Evolutionary conservation across 768 basidiomycete genomes (phyloP).

Genomic region (Mycena galericulata): DNA sequence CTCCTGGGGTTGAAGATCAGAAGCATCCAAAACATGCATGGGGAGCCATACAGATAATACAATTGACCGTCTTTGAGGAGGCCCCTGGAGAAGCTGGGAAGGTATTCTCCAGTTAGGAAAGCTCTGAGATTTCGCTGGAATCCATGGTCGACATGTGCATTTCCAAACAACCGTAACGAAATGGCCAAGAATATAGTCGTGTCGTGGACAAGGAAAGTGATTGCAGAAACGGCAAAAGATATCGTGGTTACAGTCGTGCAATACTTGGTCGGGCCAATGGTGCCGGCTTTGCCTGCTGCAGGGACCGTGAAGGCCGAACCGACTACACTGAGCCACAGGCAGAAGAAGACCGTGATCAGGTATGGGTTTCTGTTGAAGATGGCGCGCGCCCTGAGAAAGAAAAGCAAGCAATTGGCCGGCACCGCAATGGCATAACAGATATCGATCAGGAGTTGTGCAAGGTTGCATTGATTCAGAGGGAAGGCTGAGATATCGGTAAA

Average conservation of each 20-base stretch:
- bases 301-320: conserved; percentile 42
- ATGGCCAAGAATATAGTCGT: conserved; percentile 49
- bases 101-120: conserved; percentile 38
- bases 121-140: conserved; percentile 28
- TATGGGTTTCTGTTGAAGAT: conserved; percentile 41
- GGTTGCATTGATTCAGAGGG: conserved; percentile 22
- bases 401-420: conserved; percentile 47
- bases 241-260: conserved; percentile 43
- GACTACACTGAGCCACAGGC: conserved; percentile 47
- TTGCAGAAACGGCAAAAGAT: conserved; percentile 42
- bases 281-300: conserved; percentile 33
- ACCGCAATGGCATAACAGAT: conserved; percentile 26
- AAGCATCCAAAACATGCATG: not conserved
- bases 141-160: conserved; percentile 26
- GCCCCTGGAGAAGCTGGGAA: conserved; percentile 47
- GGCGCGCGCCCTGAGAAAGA: conserved; percentile 53
- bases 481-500: conserved; percentile 24
- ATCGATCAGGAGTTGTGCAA: conserved; percentile 6
- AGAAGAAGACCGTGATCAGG: conserved; percentile 40
- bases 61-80: conserved; percentile 53
- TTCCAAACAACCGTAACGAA: conserved; percentile 41
- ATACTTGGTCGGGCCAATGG: conserved; percentile 48
- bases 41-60: conserved; percentile 52
- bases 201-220: conserved; percentile 47
- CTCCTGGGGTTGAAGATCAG: conserved; percentile 38